Percentiles rank a stretch among this genome's conserved stretches.
Conservation (phyloP, 345 rosid genomes). For the Acer saccharum region DNA sequence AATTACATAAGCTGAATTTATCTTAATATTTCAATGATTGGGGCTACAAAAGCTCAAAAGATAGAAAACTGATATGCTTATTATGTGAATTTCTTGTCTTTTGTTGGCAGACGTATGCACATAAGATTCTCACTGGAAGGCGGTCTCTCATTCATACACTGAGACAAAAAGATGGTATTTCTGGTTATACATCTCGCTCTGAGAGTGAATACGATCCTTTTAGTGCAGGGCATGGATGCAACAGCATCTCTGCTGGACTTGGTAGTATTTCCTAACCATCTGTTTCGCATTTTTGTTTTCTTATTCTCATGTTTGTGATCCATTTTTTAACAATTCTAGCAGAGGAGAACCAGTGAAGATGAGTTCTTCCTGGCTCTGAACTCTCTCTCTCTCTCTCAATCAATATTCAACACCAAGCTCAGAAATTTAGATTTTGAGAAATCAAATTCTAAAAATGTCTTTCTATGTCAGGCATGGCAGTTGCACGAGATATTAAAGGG, state of each 20-base stretch:
- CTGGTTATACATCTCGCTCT: slow-evolving; percentile 60
- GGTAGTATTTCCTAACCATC: slow-evolving; percentile 48
- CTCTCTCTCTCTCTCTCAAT: not conserved
- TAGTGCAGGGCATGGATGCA: slow-evolving; percentile 91
- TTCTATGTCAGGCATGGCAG: slow-evolving; percentile 68
- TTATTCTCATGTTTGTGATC: not conserved
- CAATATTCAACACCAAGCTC: slow-evolving; percentile 2
- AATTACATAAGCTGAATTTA: slow-evolving; percentile 24
- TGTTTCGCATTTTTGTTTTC: not conserved
- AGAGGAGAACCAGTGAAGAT: not conserved
- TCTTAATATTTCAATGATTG: not conserved
- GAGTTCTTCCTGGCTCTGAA: not conserved
- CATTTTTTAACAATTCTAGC: not conserved
- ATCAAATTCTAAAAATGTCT: not conserved
- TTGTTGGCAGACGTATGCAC: slow-evolving; percentile 75
- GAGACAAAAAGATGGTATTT: slow-evolving; percentile 63
- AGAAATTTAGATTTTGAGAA: slow-evolving; percentile 2
- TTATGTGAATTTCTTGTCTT: slow-evolving; percentile 7
- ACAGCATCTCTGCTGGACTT: slow-evolving; percentile 88
- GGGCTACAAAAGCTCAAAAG: not conserved
- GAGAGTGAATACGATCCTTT: slow-evolving; percentile 92
- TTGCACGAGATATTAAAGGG: slow-evolving; percentile 89
- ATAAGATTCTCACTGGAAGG: slow-evolving; percentile 84
- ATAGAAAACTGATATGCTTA: not conserved
- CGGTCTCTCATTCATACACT: slow-evolving; percentile 61